Percentiles rank a stretch among this genome's conserved stretches.
These are phyloP conservation scores for Fusarium haematococcum DNA, from an alignment of 2,329 filamentous ascomycete genomes.

Conservation along the genomic window DNA sequence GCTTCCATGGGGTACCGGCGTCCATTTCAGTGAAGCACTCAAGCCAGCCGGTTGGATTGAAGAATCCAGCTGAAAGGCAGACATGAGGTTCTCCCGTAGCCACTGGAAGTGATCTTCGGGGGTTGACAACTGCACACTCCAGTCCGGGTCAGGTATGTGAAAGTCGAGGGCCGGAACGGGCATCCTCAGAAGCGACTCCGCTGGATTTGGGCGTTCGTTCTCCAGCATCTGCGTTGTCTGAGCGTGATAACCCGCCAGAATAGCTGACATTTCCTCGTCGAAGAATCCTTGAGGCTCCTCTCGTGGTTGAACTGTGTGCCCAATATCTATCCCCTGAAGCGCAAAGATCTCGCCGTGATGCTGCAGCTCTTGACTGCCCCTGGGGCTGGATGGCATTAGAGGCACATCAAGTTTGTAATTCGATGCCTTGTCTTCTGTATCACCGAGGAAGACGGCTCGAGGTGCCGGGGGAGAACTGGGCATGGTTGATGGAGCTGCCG, in stretches of 20 bases:
- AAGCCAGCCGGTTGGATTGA: conserved; percentile 7
- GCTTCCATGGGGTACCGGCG: conserved; percentile 26
- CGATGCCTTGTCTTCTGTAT: not conserved
- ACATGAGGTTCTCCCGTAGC: conserved; percentile 28
- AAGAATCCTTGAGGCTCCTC: conserved; percentile 23
- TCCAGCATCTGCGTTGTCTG: conserved; percentile 29
- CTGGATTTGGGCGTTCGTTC: conserved; percentile 46
- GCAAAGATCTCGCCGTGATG: not conserved
- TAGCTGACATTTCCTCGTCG: conserved; percentile 39
- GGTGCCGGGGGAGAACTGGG: conserved; percentile 26
- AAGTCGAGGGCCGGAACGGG: conserved; percentile 47
- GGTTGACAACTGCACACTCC: conserved; percentile 29
- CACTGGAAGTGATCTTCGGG: conserved; percentile 43
- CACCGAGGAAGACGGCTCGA: not conserved
- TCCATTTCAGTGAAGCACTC: conserved; percentile 42
- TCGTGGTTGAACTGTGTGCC: not conserved
- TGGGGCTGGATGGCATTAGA: conserved; percentile 33
- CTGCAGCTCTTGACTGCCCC: not conserved
- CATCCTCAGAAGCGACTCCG: conserved; percentile 43
- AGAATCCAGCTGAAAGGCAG: conserved; percentile 7
- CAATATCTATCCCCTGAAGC: not conserved
- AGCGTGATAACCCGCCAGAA: conserved; percentile 33
- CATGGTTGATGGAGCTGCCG: conserved; percentile 12
- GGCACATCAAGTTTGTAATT: conserved; percentile 41
- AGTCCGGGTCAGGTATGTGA: conserved; percentile 36